Percentiles rank a stretch among this genome's conserved stretches.
Evolutionary conservation across 2,329 filamentous ascomycete genomes (phyloP).

Genomic region (Elsinoe fawcettii): DNA sequence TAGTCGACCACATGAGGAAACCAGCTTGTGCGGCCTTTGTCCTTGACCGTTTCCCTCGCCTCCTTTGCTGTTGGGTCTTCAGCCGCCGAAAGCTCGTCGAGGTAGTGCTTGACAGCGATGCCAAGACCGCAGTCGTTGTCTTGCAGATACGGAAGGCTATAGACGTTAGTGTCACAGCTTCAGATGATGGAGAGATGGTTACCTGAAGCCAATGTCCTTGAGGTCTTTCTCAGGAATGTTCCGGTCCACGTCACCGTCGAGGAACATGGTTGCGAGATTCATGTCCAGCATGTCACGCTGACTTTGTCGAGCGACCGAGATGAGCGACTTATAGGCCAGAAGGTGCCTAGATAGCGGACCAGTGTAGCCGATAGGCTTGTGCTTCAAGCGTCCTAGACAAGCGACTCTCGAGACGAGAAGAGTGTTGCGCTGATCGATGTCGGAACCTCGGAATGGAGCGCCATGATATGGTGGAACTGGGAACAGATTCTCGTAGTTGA

Average conservation of each 20-base stretch:
- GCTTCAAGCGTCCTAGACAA: conserved; percentile 71
- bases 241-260: conserved; percentile 70
- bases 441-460: conserved; percentile 51
- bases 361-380: conserved; percentile 83
- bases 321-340: conserved; percentile 76
- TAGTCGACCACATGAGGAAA: conserved; percentile 55
- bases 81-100: conserved; percentile 60
- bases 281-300: conserved; percentile 80
- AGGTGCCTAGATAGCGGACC: conserved; percentile 87
- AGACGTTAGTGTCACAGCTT: not conserved
- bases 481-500: conserved; percentile 64
- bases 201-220: conserved; percentile 65
- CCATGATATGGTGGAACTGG: conserved; percentile 44
- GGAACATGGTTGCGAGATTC: conserved; percentile 68
- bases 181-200: conserved; percentile 33
- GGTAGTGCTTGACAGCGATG: conserved; percentile 71
- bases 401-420: conserved; percentile 81
- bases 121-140: conserved; percentile 69
- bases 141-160: conserved; percentile 54
- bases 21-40: conserved; percentile 49
- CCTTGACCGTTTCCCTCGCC: conserved; percentile 43
- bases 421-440: conserved; percentile 66
- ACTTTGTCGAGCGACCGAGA: conserved; percentile 68
- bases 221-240: conserved; percentile 43
- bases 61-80: conserved; percentile 46